Evolutionary conservation across 129 eudicot genomes (phyloP), one percentile per base, ranked within the genome.

Genomic region (Flaveria sonorensis): DNA sequence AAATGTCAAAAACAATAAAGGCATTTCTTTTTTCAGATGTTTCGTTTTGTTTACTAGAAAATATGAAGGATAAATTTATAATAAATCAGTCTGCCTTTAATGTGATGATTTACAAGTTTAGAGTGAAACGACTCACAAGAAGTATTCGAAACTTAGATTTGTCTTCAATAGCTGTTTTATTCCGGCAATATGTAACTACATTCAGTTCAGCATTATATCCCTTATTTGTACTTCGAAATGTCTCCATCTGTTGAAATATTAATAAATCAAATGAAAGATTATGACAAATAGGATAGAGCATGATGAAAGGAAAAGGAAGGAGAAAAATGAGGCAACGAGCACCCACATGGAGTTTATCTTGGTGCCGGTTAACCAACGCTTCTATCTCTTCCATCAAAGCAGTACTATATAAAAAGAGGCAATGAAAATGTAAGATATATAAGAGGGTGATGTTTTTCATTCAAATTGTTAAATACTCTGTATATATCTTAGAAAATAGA

Each of bases 311-410:
- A 24, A 72, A 69, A 24, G 19, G 48, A 15, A 71, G 43, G 8
- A 65, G 2, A 52, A 14, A 13, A 56, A 21, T 65, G 72, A 62
- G 40, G 0, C 26, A 57, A 2, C 75, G 39, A 43, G 62, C 63
- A 91, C 93, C 26, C 45, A 91, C 99, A 24, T 85, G 86, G 73
- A 94, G 88, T 81, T 80, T 91, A 79, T 87, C 89, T 45, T 80
- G 87, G 74, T 94, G 99, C 51, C 99, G 93, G 73, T 86, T 85
- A 20, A 94, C 99, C 87, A 94, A 74, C 52, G 85, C 84, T 78
- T 82, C 88, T 64, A 94, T 87, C 82, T 94, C 94, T 78, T 91
- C 99, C 99, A 91, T 79, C 71, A 94, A 78, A 74, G 90, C 87
- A 15, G 85, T 93, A 82, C 97, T 94, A 76, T 6, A n/a, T 42